Percentiles rank a stretch among this genome's conserved stretches.
phyloP scores from a whole-genome alignment of 2,329 filamentous ascomycete genomes.

The Clarireedia paspali region DNA sequence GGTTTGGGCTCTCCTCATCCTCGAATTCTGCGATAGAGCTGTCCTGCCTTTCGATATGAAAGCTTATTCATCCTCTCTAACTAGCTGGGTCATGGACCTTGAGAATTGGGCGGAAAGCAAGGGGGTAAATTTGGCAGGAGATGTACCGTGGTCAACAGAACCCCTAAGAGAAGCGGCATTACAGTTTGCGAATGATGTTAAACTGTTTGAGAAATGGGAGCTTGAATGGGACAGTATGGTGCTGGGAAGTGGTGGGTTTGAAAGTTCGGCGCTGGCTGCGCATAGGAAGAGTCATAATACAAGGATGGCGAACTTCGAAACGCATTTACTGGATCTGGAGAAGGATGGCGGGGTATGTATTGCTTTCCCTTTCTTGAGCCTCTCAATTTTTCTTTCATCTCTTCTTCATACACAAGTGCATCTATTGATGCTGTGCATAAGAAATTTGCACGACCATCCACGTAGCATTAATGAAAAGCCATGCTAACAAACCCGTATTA shows the following conservation, averaged over 20 bases:
- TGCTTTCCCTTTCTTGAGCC: not conserved
- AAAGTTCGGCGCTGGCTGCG: conserved; percentile 59
- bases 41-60: conserved; percentile 76
- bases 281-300: conserved; percentile 71
- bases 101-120: conserved; percentile 55
- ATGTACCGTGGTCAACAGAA: conserved; percentile 31
- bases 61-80: conserved; percentile 61
- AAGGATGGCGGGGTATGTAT: conserved; percentile 63
- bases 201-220: conserved; percentile 69
- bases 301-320: conserved; percentile 75
- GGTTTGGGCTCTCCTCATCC: conserved; percentile 71
- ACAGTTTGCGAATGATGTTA: conserved; percentile 50
- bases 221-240: conserved; percentile 67
- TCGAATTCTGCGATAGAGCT: conserved; percentile 76
- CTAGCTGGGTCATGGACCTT: conserved; percentile 58
- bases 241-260: conserved; percentile 65
- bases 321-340: conserved; percentile 69
- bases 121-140: conserved; percentile 43
- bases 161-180: conserved; percentile 56
- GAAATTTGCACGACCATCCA: too few relatives aligned
- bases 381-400: not conserved
- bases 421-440: too few relatives aligned
- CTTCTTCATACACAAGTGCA: too few relatives aligned
- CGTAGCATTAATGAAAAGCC: not conserved
- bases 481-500: conserved; percentile 28